Evolutionary conservation across 1,139 yeast genomes (phyloP), one percentile per base, ranked within the genome.

Genomic region (Sugiyamaella paludigena): DNA sequence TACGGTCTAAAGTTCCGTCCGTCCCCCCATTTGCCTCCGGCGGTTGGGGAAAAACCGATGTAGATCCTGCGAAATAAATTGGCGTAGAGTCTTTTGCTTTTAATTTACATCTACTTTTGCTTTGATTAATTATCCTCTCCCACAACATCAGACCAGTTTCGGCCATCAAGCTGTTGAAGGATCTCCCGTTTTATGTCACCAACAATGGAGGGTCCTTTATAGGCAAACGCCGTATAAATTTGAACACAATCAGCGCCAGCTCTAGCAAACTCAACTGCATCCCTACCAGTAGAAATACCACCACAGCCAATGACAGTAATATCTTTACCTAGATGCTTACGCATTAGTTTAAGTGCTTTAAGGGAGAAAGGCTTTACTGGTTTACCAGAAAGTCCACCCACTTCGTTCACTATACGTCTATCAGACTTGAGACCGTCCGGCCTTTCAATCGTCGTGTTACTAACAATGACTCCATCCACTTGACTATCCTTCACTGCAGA

Each of bases 231-330:
- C 9, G 98, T 91, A 70, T 89, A 89, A 47, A 88, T 69, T 67
- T 91, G 87, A 40, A 91, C 81, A 63, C 83, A 87, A 31, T 86
- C 78, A 11, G 98, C 98, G 52, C 98, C 98, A 1, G 97, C 96
- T 61, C 79, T 81, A 32, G 94, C 96, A 68, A 84, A 92, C 59
- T 91, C 98, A 47, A 91, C 71, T 1, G 91, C 97, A 65, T 91
- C 98, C 58, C 81, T 75, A 50, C 96, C 98, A 34, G 74, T 70
- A 27, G 86, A 74, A 58, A 91, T 88, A 55, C 98, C 98, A 48
- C 98, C 98, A 69, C 97, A 89, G 26, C 98, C 98, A 56, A 91
- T 79, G 43, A 91, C 76, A 1, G 89, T 87, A 54, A 89, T 69
- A 7, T 83, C 75, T 53, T 80, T 87, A 59, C 88, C 87, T 42